A percentile compares a stretch with the other conserved stretches of the same genome.
Evolutionary conservation across 768 basidiomycete species (phyloP).

Genomic region (Termitomyces sp.): DNA sequence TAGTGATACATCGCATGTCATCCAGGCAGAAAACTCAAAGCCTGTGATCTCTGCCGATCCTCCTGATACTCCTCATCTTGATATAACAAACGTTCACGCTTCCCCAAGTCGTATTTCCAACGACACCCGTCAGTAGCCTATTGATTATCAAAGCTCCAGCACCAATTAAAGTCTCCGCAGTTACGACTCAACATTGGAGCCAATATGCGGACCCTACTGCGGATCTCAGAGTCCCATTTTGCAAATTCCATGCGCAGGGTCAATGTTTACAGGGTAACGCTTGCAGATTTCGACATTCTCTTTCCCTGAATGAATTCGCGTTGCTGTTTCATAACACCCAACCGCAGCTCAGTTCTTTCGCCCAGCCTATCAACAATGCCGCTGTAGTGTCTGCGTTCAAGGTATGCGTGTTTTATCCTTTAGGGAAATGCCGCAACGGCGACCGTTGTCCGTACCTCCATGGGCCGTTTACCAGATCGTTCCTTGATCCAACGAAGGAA

Average conservation of each 20-base stretch:
- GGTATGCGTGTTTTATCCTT: conserved; percentile 27
- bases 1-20: neutral
- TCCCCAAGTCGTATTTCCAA: neutral
- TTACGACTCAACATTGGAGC: conserved; percentile 30
- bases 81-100: neutral
- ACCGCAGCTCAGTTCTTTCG: conserved; percentile 19
- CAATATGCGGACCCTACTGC: conserved; percentile 36
- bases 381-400: conserved; percentile 9
- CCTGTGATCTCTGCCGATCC: neutral
- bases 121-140: conserved; percentile 5
- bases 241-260: conserved; percentile 33
- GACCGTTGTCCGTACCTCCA: conserved; percentile 30
- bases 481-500: neutral
- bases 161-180: conserved; percentile 14
- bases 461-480: conserved; percentile 12
- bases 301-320: conserved; percentile 31
- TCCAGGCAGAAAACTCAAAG: neutral
- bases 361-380: neutral
- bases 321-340: conserved; percentile 33
- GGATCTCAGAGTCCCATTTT: conserved; percentile 27
- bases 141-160: neutral
- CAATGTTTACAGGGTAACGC: conserved; percentile 23
- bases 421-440: conserved; percentile 34
- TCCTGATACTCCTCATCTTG: neutral
- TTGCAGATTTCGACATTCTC: conserved; percentile 34